Percentiles rank a stretch among this genome's conserved stretches.
Evolutionary conservation across 2,329 filamentous ascomycete genomes (phyloP).

Genomic region (Colletotrichum endophyticum): DNA sequence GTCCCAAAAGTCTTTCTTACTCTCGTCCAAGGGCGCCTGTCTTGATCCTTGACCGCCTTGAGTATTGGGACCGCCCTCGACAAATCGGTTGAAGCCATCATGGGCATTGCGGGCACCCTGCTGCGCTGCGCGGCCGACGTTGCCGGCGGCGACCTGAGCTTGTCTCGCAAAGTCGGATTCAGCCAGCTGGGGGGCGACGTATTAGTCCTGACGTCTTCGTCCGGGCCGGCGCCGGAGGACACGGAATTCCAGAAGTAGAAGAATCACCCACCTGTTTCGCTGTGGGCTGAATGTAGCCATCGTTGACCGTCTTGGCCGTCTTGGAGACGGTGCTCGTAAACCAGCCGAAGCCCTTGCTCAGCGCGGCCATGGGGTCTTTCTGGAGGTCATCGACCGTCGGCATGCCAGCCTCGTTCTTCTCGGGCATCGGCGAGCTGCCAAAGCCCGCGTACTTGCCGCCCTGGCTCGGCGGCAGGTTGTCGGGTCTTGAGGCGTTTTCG

Average conservation of each 20-base stretch:
- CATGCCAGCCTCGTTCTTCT: slow-evolving; percentile 49
- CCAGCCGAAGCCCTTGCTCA: slow-evolving; percentile 95
- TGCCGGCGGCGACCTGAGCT: slow-evolving; percentile 66
- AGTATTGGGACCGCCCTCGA: slow-evolving; percentile 70
- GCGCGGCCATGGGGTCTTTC: slow-evolving; percentile 84
- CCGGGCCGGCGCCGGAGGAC: not conserved
- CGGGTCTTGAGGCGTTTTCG: slow-evolving; percentile 80
- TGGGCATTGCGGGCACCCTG: slow-evolving; percentile 76
- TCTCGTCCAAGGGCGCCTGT: slow-evolving; percentile 58
- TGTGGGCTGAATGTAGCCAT: slow-evolving; percentile 90
- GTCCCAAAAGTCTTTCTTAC: slow-evolving; percentile 89
- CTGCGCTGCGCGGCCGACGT: slow-evolving; percentile 70
- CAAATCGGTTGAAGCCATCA: slow-evolving; percentile 83
- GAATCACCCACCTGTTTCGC: slow-evolving; percentile 74
- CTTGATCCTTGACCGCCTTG: slow-evolving; percentile 35
- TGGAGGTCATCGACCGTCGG: slow-evolving; percentile 88
- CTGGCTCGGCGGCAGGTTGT: slow-evolving; percentile 80
- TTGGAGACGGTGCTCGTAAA: slow-evolving; percentile 87
- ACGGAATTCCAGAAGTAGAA: slow-evolving; percentile 19
- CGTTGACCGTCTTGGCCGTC: slow-evolving; percentile 89
- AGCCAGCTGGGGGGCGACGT: slow-evolving; percentile 62
- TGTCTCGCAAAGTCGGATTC: slow-evolving; percentile 79
- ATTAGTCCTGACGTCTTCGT: slow-evolving; percentile 26
- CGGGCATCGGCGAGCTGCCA: slow-evolving; percentile 73
- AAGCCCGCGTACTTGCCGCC: slow-evolving; percentile 94